phyloP scores from a whole-genome alignment of 805 yeast genomes.

The Ascoidea asiatica region DNA sequence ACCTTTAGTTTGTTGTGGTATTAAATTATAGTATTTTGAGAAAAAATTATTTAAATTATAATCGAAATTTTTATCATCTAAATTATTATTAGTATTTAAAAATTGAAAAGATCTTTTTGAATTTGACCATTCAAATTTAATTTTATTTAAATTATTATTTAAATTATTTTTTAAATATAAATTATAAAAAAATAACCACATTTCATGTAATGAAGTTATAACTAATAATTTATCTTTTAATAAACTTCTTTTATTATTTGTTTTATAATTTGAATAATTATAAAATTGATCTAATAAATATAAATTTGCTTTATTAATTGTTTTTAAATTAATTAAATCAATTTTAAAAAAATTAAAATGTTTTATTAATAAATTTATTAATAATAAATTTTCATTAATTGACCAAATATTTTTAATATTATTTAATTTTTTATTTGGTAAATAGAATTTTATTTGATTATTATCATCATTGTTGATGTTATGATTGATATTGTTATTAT shows the following conservation, averaged over 20 bases:
- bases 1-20: not conserved
- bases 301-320: not conserved
- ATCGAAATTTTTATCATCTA: not conserved
- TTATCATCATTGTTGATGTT: no score
- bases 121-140: not conserved
- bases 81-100: not conserved
- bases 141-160: no score
- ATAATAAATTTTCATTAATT: not conserved
- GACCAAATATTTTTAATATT: no score
- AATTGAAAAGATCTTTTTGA: not conserved
- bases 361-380: no score
- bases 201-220: not conserved
- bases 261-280: not conserved
- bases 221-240: not conserved
- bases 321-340: not conserved
- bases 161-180: no score
- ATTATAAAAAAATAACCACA: not conserved
- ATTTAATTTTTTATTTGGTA: no score
- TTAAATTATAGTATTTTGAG: not conserved
- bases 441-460: no score
- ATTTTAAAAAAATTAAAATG: no score
- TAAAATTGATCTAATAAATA: not conserved
- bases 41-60: no score
- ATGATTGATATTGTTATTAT: no score
- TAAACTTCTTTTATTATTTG: not conserved